Percentiles rank a stretch among this genome's conserved stretches.
phyloP scores from a whole-genome alignment of 768 basidiomycete species.

The Amanita thiersii region DNA sequence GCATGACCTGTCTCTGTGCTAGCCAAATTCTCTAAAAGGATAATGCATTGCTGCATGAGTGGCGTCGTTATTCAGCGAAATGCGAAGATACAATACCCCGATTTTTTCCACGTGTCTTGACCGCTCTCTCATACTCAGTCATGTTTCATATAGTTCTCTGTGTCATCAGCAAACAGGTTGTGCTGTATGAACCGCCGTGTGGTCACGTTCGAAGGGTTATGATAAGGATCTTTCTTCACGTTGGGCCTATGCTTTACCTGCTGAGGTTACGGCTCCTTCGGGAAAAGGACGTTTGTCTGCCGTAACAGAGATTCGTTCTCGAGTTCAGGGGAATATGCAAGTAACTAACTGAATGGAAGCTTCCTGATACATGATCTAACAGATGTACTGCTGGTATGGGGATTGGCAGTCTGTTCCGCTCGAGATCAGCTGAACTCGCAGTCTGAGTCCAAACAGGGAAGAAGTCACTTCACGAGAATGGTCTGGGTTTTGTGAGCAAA shows the following conservation, averaged over 20 bases:
- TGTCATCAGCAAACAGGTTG: conserved; percentile 5
- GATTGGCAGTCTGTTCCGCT: conserved; percentile 1
- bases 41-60: not conserved
- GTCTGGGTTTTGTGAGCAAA: conserved; percentile 8
- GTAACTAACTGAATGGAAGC: conserved; percentile 7
- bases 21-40: conserved; percentile 12
- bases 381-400: conserved; percentile 7
- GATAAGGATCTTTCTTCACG: conserved; percentile 11
- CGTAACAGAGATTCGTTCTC: conserved; percentile 55
- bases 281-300: conserved; percentile 23
- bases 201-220: not conserved
- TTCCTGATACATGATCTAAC: conserved; percentile 10
- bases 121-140: not conserved
- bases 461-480: not conserved
- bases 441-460: conserved; percentile 3
- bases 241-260: conserved; percentile 15
- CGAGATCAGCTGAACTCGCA: not conserved
- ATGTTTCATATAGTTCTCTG: conserved; percentile 1
- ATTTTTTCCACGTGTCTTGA: conserved; percentile 2
- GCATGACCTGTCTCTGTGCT: conserved; percentile 18
- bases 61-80: conserved; percentile 12
- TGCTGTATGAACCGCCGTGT: conserved; percentile 2
- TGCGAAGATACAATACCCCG: conserved; percentile 8
- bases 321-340: conserved; percentile 23
- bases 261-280: conserved; percentile 33